These are phyloP conservation scores for Sordariomycetes sp. DNA, from an alignment of 2,329 filamentous ascomycete species.

Conservation along the genomic window DNA sequence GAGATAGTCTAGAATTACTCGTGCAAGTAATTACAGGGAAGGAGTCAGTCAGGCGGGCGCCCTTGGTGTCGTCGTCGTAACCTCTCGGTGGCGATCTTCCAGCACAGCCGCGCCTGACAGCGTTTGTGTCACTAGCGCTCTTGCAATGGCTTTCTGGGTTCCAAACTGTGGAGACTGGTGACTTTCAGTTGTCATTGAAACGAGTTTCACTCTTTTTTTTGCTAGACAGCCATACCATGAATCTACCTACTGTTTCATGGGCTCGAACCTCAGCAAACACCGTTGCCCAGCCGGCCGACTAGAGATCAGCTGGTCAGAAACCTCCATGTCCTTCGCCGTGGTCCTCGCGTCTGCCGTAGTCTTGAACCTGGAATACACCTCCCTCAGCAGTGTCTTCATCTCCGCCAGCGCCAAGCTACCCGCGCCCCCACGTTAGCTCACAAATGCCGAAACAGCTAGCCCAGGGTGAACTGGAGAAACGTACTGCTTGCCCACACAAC, in stretches of 20 bases:
- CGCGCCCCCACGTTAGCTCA: background rate
- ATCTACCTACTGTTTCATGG: background rate
- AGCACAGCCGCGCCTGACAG: background rate
- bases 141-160: background rate
- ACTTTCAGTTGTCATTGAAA: too few relatives aligned
- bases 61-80: too few relatives aligned
- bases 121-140: background rate
- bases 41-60: too few relatives aligned
- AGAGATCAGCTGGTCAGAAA: constrained; percentile 56
- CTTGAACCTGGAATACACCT: constrained; percentile 44
- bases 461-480: constrained; percentile 15
- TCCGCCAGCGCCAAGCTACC: constrained; percentile 43
- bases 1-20: too few relatives aligned
- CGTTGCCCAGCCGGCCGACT: constrained; percentile 45
- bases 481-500: constrained; percentile 55
- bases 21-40: too few relatives aligned
- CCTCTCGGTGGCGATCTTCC: background rate
- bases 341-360: constrained; percentile 41
- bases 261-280: constrained; percentile 39
- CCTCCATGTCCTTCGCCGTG: constrained; percentile 43
- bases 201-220: too few relatives aligned
- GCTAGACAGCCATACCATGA: background rate
- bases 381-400: constrained; percentile 53
- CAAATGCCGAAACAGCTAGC: background rate
- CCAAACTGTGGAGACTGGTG: too few relatives aligned